Evolutionary conservation across 768 basidiomycete genomes (phyloP).

Genomic region (Clavulina sp.): DNA sequence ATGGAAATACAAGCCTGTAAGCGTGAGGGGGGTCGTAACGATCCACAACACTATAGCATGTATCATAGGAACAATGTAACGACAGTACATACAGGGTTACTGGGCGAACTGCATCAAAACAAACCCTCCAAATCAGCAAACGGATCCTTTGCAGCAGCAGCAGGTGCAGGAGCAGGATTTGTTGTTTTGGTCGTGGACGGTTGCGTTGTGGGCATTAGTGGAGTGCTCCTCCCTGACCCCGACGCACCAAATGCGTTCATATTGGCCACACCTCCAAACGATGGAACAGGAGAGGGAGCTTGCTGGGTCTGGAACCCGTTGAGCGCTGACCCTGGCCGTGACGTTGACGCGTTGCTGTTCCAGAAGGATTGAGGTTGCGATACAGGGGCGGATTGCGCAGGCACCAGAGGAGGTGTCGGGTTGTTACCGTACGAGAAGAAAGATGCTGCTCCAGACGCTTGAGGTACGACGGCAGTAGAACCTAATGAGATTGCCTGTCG

Average conservation of each 20-base stretch:
- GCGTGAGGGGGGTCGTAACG: no score
- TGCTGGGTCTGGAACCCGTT: background rate
- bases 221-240: conserved; percentile 9
- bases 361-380: conserved; percentile 3
- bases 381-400: background rate
- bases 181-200: conserved; percentile 14
- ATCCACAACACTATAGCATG: no score
- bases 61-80: no score
- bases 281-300: conserved; percentile 10
- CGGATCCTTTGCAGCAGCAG: conserved; percentile 39
- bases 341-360: background rate
- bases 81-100: no score
- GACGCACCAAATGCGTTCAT: conserved; percentile 2
- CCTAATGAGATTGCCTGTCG: no score
- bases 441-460: background rate
- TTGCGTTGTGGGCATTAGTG: conserved; percentile 14
- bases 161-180: conserved; percentile 6
- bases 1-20: no score
- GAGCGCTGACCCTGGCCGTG: background rate
- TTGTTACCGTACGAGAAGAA: background rate
- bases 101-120: conserved; percentile 38
- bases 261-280: conserved; percentile 8
- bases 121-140: conserved; percentile 69
- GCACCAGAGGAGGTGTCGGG: background rate
- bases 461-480: background rate